A percentile compares a stretch with the other conserved stretches of the same genome.
Conservation (phyloP, 441 rosid species). For the Gossypium schwendimanii region DNA sequence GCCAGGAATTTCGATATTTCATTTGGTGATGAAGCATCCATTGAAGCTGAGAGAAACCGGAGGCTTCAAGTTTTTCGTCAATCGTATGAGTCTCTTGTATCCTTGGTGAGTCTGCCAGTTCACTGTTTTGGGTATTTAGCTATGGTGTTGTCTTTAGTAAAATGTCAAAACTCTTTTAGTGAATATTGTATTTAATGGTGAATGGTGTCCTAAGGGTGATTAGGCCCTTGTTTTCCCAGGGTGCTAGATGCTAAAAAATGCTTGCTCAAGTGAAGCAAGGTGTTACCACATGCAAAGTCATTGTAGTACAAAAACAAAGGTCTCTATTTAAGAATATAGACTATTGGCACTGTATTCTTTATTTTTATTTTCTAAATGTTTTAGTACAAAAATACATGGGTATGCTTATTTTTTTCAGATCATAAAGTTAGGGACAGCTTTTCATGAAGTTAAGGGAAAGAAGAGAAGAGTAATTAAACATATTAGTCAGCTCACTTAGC, state of each 20-base stretch:
- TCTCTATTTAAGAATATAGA: not conserved
- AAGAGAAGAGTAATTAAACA: not conserved
- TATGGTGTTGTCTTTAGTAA: not conserved
- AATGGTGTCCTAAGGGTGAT: not conserved
- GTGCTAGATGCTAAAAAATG: not conserved
- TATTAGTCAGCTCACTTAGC: not conserved
- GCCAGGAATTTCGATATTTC: constrained; percentile 70
- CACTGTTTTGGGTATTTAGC: constrained; percentile 16
- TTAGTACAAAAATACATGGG: not conserved
- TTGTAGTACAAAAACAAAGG: not conserved
- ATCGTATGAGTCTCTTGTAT: constrained; percentile 79
- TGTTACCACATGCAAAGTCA: not conserved
- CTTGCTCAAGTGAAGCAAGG: not conserved
- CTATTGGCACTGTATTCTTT: not conserved
- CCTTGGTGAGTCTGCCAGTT: constrained; percentile 62
- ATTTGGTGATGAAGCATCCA: constrained; percentile 58
- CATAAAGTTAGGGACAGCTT: not conserved
- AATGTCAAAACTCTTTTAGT: not conserved
- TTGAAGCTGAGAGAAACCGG: constrained; percentile 81
- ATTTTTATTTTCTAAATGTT: not conserved
- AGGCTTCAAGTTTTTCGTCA: constrained; percentile 68
- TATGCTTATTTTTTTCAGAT: not conserved
- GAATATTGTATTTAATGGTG: not conserved
- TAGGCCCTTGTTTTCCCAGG: not conserved
- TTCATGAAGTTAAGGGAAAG: not conserved